A percentile compares a stretch with the other conserved stretches of the same genome.
These are phyloP conservation scores for Linum usitatissimum DNA, from an alignment of 345 rosid genomes.

Conservation along the genomic window DNA sequence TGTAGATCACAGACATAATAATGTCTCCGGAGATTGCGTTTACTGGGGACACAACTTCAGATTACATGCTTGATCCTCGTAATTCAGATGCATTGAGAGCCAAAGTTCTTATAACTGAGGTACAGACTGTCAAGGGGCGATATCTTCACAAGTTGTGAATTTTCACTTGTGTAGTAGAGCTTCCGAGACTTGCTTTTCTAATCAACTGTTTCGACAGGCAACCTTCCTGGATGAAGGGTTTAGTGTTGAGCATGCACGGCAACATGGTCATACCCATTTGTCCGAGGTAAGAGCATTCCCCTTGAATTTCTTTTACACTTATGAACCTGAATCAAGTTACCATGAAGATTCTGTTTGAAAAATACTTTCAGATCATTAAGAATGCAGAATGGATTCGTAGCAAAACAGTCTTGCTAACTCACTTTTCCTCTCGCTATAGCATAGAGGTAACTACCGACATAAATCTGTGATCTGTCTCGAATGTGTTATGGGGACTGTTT, in stretches of 20 bases:
- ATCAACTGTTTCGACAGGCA: conserved; percentile 38
- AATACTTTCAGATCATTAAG: conserved; percentile 52
- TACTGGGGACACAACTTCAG: conserved; percentile 91
- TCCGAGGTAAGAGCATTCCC: conserved; percentile 40
- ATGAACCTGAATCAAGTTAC: background rate
- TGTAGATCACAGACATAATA: conserved; percentile 71
- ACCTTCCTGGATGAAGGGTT: conserved; percentile 69
- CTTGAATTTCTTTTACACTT: background rate
- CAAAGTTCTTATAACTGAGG: conserved; percentile 91
- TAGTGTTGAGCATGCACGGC: conserved; percentile 63
- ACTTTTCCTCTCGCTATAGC: conserved; percentile 81
- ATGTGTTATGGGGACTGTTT: background rate
- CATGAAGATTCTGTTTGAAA: conserved; percentile 5
- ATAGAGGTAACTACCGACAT: conserved; percentile 48
- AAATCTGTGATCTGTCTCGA: background rate
- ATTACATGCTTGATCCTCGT: conserved; percentile 90
- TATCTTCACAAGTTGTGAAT: background rate
- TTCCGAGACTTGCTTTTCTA: too few species aligned
- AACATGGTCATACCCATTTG: conserved; percentile 82
- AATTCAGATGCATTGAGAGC: conserved; percentile 94
- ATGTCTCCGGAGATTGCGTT: conserved; percentile 89
- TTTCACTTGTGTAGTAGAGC: background rate
- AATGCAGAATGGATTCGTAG: conserved; percentile 84
- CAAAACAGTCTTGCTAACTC: conserved; percentile 64
- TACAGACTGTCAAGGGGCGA: conserved; percentile 8